Evolutionary conservation across 805 yeast species (phyloP).

Genomic region (Zygoascus flipseniorum): DNA sequence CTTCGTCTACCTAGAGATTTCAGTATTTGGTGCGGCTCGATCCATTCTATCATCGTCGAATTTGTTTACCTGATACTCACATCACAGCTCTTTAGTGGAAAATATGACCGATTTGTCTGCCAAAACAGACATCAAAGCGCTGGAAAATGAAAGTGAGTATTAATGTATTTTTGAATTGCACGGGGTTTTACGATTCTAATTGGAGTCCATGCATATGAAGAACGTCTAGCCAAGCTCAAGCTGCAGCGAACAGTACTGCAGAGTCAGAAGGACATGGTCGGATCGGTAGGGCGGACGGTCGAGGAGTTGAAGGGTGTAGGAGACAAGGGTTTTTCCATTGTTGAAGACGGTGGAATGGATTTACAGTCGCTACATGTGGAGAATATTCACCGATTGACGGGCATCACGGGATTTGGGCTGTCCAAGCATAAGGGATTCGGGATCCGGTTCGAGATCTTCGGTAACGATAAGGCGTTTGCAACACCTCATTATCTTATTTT

Average conservation of each 20-base stretch:
- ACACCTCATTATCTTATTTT: slow-evolving; percentile 18
- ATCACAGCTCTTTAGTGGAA: no score
- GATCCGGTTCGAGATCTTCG: slow-evolving; percentile 14
- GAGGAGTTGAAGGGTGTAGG: background rate
- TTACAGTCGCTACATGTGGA: slow-evolving; percentile 5
- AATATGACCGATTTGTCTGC: background rate
- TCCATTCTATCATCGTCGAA: no score
- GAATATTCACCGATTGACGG: slow-evolving; percentile 15
- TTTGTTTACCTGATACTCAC: no score
- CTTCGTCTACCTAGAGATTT: no score
- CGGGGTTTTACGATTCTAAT: background rate
- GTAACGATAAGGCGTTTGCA: slow-evolving; percentile 3
- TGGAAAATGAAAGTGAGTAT: slow-evolving; percentile 3
- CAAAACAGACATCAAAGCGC: slow-evolving; percentile 1
- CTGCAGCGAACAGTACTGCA: background rate
- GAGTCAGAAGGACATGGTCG: background rate
- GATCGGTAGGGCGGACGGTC: background rate
- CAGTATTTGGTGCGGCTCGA: no score
- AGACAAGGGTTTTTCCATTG: background rate
- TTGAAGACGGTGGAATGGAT: background rate
- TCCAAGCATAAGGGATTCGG: slow-evolving; percentile 13
- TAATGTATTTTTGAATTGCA: background rate
- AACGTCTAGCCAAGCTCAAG: slow-evolving; percentile 1
- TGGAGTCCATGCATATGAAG: background rate
- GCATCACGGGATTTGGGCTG: slow-evolving; percentile 15